Conservation (phyloP, 441 rosid genomes). For the Syzygium malaccense region DNA sequence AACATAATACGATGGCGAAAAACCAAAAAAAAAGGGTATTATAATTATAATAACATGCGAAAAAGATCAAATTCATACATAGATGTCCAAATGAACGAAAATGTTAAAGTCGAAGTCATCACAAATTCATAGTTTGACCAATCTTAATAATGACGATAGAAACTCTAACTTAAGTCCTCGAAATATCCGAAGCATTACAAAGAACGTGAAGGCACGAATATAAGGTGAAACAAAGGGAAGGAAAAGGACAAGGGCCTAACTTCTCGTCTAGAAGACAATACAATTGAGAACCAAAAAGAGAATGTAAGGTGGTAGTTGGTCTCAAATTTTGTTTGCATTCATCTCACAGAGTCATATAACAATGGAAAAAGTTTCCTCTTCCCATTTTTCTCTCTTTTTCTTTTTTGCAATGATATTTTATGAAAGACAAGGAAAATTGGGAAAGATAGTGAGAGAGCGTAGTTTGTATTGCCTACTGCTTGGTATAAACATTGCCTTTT, state of each 20-base stretch:
- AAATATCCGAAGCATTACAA: background rate
- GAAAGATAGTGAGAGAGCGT: too few relatives aligned
- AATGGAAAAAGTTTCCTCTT: too few relatives aligned
- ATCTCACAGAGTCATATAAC: too few relatives aligned
- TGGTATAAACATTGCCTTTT: background rate
- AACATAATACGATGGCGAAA: background rate
- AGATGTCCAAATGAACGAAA: background rate
- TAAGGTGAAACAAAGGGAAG: background rate
- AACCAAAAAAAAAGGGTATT: background rate
- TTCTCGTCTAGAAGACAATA: background rate
- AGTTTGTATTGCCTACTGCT: background rate
- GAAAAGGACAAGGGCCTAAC: background rate
- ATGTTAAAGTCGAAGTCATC: background rate
- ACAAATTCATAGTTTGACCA: background rate
- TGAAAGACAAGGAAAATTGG: too few relatives aligned
- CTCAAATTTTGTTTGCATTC: background rate
- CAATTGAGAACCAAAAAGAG: too few relatives aligned
- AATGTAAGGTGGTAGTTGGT: background rate
- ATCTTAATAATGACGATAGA: background rate
- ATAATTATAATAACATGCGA: background rate
- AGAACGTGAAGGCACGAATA: background rate
- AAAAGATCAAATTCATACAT: background rate
- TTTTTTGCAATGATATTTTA: too few relatives aligned
- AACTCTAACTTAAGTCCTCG: background rate
- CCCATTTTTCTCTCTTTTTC: too few relatives aligned